phyloP scores from a whole-genome alignment of 305 asterid genomes.

The Salvia sclarea region DNA sequence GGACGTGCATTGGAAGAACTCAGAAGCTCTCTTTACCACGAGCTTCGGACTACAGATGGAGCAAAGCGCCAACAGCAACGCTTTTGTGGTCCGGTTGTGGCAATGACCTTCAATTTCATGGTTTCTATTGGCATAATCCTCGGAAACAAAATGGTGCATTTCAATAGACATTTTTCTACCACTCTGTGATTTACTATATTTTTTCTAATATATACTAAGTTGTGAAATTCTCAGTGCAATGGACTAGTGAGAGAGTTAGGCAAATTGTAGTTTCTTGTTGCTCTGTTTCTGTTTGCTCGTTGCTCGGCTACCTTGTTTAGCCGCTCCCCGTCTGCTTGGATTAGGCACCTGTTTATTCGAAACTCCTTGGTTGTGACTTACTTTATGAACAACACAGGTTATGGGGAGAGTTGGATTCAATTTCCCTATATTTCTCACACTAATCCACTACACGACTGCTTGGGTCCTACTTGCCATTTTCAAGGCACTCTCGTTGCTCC shows the following conservation, averaged over 20 bases:
- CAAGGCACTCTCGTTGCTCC: constrained; percentile 64
- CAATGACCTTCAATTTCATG: constrained; percentile 81
- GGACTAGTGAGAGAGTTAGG: not conserved
- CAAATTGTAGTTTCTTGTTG: not conserved
- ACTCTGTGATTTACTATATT: too few species aligned
- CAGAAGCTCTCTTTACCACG: constrained; percentile 68
- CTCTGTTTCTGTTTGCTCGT: not conserved
- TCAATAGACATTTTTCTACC: not conserved
- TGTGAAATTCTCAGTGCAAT: not conserved
- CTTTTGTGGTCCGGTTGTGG: constrained; percentile 68
- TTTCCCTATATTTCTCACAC: constrained; percentile 81
- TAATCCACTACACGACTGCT: constrained; percentile 73
- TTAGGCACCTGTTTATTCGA: not conserved
- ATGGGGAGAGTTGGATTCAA: constrained; percentile 93
- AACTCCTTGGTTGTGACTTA: not conserved
- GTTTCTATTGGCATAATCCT: constrained; percentile 84
- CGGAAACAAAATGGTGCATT: constrained; percentile 65
- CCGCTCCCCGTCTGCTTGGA: not conserved
- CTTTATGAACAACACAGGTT: constrained; percentile 46
- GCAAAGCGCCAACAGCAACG: constrained; percentile 85
- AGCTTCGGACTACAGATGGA: constrained; percentile 79
- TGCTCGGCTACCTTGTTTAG: not conserved
- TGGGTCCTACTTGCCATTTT: constrained; percentile 74
- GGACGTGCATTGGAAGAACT: constrained; percentile 86
- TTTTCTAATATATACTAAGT: not conserved